Base-by-base conservation (phyloP, 192 early-diverging fungal species). In the Backusella circina region DNA sequence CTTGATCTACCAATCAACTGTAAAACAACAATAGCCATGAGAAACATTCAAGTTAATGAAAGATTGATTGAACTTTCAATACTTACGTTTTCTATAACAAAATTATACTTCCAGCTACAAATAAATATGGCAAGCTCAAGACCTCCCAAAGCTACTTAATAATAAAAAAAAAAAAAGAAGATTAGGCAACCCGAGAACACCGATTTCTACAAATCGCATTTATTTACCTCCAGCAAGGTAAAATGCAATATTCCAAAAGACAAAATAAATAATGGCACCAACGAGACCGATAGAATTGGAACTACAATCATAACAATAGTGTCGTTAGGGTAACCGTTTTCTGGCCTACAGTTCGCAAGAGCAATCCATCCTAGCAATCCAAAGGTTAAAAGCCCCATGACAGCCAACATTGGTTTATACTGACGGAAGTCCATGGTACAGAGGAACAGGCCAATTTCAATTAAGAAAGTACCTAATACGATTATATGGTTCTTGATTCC, bases 101-200 rank as follows among this genome's bases (percentile, higher is more conserved):
- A 41, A 31, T 75, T 61, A 36, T 78, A 23, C n/a, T 72, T 74
- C 71, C 77, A 75, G 6, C 67, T 66, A 5, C 75, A 37, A 18
- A 83, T 72, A 26, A 70, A 73, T 28, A 74, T 30, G 23, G 80
- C 70, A 15, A 83, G 41, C 13, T 66, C 68, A 32, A 81, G 57
- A 37, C 79, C 80, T 26, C 74, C 79, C 15, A 81, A 35, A 12
- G 68, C 76, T 28, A 44, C 15, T 12, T 10, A 44, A 15, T 15
- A 15, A 44, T n/a, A n/a, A n/a, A n/a, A n/a, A n/a, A n/a, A n/a
- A n/a, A n/a, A n/a, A n/a, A 15, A 44, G 41, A n/a, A n/a, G n/a
- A n/a, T n/a, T n/a, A n/a, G n/a, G n/a, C n/a, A n/a, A n/a, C n/a
- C n/a, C n/a, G n/a, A n/a, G n/a, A n/a, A n/a, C n/a, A n/a, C n/a